These are phyloP conservation scores for Kodamaea plutei DNA, from an alignment of 1,139 yeast species.

Conservation along the genomic window DNA sequence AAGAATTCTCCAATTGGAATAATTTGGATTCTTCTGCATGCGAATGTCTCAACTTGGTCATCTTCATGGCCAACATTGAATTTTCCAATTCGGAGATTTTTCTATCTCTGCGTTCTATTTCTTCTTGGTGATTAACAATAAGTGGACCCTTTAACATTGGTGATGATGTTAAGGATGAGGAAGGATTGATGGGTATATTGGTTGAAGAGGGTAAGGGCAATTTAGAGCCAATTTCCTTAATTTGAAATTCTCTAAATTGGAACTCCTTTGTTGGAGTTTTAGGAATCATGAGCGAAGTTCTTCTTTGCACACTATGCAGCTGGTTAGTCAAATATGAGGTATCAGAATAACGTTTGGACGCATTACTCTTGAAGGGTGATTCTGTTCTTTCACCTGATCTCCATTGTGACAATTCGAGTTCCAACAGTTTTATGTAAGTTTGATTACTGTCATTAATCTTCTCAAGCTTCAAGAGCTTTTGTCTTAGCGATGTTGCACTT, in stretches of 20 bases:
- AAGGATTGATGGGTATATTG: slow-evolving; percentile 9
- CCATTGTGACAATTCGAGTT: slow-evolving; percentile 39
- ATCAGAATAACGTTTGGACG: slow-evolving; percentile 8
- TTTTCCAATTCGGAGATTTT: slow-evolving; percentile 38
- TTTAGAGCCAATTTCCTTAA: slow-evolving; percentile 7
- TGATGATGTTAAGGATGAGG: slow-evolving; percentile 10
- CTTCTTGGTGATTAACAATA: slow-evolving; percentile 16
- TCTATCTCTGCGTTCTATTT: slow-evolving; percentile 30
- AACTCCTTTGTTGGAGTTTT: slow-evolving; percentile 8
- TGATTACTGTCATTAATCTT: slow-evolving; percentile 42
- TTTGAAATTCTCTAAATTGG: slow-evolving; percentile 9
- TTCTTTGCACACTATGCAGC: slow-evolving; percentile 6
- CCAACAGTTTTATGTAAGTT: slow-evolving; percentile 44
- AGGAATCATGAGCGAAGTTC: slow-evolving; percentile 7
- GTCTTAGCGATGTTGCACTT: slow-evolving; percentile 52
- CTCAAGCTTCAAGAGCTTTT: slow-evolving; percentile 47
- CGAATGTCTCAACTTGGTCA: slow-evolving; percentile 29
- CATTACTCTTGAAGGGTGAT: slow-evolving; percentile 8
- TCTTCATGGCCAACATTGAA: slow-evolving; percentile 32
- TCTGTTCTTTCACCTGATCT: slow-evolving; percentile 13
- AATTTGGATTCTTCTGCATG: slow-evolving; percentile 47
- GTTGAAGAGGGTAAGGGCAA: slow-evolving; percentile 9
- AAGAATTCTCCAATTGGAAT: slow-evolving; percentile 36
- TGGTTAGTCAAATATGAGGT: slow-evolving; percentile 8
- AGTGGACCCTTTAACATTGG: slow-evolving; percentile 10